phyloP scores from a whole-genome alignment of 2,329 filamentous ascomycete genomes.

The Cladosporium sp. region DNA sequence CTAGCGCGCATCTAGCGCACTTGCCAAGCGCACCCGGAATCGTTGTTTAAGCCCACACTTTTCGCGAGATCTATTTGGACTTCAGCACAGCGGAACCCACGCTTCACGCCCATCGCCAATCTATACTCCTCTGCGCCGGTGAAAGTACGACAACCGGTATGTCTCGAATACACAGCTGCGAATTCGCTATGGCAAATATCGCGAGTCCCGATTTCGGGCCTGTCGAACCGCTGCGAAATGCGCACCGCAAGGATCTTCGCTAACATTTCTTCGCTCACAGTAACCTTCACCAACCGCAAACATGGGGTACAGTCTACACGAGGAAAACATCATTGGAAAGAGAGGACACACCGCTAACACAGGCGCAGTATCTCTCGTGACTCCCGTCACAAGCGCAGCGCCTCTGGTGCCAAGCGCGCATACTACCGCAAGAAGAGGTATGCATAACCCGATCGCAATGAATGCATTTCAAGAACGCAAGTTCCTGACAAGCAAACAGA shows the following conservation, averaged over 20 bases:
- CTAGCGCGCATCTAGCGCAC: neutral
- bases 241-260: conserved; percentile 1
- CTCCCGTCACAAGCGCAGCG: conserved; percentile 99
- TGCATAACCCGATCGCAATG: conserved; percentile 51
- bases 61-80: conserved; percentile 1
- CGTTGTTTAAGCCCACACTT: neutral
- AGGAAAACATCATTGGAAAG: conserved; percentile 17
- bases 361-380: conserved; percentile 88
- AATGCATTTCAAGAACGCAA: conserved; percentile 15
- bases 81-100: conserved; percentile 10
- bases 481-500: conserved; percentile 59
- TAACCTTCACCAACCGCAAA: conserved; percentile 46
- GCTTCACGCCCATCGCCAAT: conserved; percentile 10
- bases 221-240: neutral
- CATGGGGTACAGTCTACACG: conserved; percentile 46
- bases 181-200: neutral
- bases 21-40: neutral
- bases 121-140: conserved; percentile 12
- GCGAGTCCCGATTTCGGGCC: neutral
- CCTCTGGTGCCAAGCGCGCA: conserved; percentile 85
- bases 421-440: conserved; percentile 58
- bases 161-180: neutral
- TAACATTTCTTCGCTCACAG: conserved; percentile 17
- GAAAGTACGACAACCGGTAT: conserved; percentile 13
- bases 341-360: conserved; percentile 33